Percentiles rank a stretch among this genome's conserved stretches.
Evolutionary conservation across 2,329 filamentous ascomycete species (phyloP).

Genomic region (Pyrenophora seminiperda): DNA sequence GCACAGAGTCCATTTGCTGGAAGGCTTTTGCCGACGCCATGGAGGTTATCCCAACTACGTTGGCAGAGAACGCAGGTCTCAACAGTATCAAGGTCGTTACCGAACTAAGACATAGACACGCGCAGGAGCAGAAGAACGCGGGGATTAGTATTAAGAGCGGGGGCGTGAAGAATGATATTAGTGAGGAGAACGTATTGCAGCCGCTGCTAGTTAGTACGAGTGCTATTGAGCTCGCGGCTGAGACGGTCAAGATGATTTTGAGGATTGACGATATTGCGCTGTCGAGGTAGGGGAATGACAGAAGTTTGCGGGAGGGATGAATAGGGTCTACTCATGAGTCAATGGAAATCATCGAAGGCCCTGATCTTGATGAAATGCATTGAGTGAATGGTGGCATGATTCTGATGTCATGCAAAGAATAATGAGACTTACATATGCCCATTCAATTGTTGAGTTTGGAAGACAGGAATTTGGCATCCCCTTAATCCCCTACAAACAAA

Average conservation of each 20-base stretch:
- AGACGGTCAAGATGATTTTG: conserved; percentile 96
- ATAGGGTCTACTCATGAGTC: conserved; percentile 17
- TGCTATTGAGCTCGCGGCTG: conserved; percentile 92
- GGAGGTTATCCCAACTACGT: conserved; percentile 93
- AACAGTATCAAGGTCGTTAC: conserved; percentile 99
- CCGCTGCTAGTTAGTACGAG: conserved; percentile 96
- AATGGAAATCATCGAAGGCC: conserved; percentile 20
- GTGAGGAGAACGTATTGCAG: conserved; percentile 95
- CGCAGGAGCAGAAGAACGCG: conserved; percentile 91
- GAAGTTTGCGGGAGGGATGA: not conserved
- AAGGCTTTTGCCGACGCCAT: conserved; percentile 98
- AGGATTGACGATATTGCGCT: conserved; percentile 71
- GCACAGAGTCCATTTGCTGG: conserved; percentile 97
- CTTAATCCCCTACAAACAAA: no score
- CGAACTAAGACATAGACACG: conserved; percentile 90
- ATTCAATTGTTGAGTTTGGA: no score
- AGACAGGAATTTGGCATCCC: no score
- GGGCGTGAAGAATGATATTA: conserved; percentile 95
- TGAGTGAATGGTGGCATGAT: no score
- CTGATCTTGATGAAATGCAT: no score
- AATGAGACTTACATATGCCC: no score
- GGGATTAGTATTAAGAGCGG: conserved; percentile 98
- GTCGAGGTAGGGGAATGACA: conserved; percentile 37
- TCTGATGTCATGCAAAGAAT: no score
- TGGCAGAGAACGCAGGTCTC: conserved; percentile 95